phyloP scores from a whole-genome alignment of 129 eudicot genomes.

The Chrysanthemum lavandulifolium region DNA sequence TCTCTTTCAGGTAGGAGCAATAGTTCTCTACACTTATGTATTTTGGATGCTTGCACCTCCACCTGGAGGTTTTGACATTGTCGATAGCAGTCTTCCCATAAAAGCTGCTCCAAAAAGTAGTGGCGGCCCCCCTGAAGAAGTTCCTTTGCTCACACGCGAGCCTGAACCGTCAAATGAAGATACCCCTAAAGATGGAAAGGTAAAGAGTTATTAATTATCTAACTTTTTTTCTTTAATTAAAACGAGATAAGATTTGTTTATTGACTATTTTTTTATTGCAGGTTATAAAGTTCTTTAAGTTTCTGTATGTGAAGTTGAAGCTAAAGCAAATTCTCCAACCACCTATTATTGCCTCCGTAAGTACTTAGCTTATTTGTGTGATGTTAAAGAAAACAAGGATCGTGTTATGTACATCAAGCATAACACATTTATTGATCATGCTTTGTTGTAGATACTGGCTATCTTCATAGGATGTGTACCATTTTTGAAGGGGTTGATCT shows the following conservation, averaged over 20 bases:
- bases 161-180: constrained; percentile 31
- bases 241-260: background rate
- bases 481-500: constrained; percentile 65
- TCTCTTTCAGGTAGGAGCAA: constrained; percentile 79
- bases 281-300: constrained; percentile 56
- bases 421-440: background rate
- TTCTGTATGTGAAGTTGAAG: constrained; percentile 75
- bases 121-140: constrained; percentile 58
- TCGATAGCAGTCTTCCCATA: constrained; percentile 51
- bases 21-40: constrained; percentile 86
- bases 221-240: background rate
- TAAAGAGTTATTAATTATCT: constrained; percentile 25
- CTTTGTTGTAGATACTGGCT: constrained; percentile 70
- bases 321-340: constrained; percentile 96
- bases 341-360: constrained; percentile 98
- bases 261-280: constrained; percentile 16
- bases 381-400: no score
- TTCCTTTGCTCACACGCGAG: constrained; percentile 65
- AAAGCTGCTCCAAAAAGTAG: constrained; percentile 32
- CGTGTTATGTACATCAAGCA: background rate
- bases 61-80: constrained; percentile 76
- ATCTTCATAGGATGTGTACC: constrained; percentile 82
- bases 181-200: constrained; percentile 50
- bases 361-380: constrained; percentile 19
- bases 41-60: constrained; percentile 96